Evolutionary conservation across 1,284 basidiomycete species (phyloP).

Genomic region (Rhodofomes roseus): DNA sequence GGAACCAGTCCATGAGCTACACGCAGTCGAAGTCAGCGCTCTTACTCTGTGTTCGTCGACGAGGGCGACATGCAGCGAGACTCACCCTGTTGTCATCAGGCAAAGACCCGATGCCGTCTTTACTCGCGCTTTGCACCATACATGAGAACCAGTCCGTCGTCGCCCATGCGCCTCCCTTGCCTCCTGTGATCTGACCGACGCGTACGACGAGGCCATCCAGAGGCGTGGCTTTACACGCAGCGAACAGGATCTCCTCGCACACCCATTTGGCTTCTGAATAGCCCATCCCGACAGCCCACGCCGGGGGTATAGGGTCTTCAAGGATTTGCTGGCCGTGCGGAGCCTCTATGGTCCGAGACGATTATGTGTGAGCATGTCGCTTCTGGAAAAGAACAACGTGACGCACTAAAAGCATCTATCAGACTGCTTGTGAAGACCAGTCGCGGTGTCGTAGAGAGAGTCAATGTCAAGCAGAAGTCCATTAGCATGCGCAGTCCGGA

Average conservation of each 20-base stretch:
- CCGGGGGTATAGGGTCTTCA: not conserved
- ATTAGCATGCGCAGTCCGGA: not conserved
- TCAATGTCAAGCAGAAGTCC: not conserved
- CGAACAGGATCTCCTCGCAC: slow-evolving; percentile 29
- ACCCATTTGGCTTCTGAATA: slow-evolving; percentile 41
- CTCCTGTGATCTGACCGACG: slow-evolving; percentile 40
- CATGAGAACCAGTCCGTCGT: slow-evolving; percentile 42
- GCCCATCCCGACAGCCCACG: slow-evolving; percentile 29
- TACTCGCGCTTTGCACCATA: slow-evolving; percentile 33
- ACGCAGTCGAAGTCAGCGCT: not conserved
- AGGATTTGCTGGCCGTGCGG: not conserved
- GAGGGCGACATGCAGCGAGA: no score
- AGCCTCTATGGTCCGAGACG: not conserved
- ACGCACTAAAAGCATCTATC: not conserved
- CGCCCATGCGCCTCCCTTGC: slow-evolving; percentile 27
- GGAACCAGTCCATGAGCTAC: slow-evolving; percentile 23
- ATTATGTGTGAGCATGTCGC: not conserved
- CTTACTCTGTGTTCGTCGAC: no score
- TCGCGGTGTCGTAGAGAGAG: not conserved
- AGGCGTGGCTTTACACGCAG: slow-evolving; percentile 12
- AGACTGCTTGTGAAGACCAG: not conserved
- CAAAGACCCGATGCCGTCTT: slow-evolving; percentile 20
- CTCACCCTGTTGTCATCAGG: slow-evolving; percentile 22
- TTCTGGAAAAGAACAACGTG: not conserved
- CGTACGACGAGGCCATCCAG: slow-evolving; percentile 33